Evolutionary conservation across 495 filamentous ascomycete species (phyloP), one percentile per base, ranked within the genome.

Genomic region (Tuber brumale): DNA sequence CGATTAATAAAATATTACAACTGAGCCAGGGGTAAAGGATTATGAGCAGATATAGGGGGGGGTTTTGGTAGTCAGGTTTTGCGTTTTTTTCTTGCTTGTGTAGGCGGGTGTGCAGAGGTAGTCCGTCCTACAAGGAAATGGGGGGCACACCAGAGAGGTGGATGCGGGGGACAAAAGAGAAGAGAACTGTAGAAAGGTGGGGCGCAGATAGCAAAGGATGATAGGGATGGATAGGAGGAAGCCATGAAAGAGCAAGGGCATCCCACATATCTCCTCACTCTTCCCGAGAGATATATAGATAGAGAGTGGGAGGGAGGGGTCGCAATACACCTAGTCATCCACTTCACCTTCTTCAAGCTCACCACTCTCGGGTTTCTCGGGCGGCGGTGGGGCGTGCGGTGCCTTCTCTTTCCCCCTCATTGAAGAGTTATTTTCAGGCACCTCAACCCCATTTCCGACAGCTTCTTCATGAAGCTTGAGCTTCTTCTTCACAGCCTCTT

Each of bases 401-500:
- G 43, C 79, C 78, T 41, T 80, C 70, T 66, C 57, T 66, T 35
- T 66, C 57, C 57, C 57, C 27, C 57, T 66, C 27, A 66, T 66
- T 35, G 57, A 66, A 35, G 57, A 66, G 57, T 66, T 12, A 35
- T 66, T 66, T 35, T 66, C 57, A 18, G 57, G 80, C 79, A 37
- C 75, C 76, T 79, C 78, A 79, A 74, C 75, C 48, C 73, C 78
- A 44, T 80, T 80, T 74, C 78, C 70, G 44, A 75, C 78, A 31
- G 66, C 48, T 69, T 83, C 81, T 46, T 82, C 79, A 75, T 81
- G 84, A 48, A 74, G 78, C 76, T 76, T 85, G 44, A 84, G 84
- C 69, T 84, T 85, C 75, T 85, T 84, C 51, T 83, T 85, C 74
- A 81, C 83, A 69, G 82, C 79, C 46, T 85, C 84, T 71, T 84